A percentile compares a stretch with the other conserved stretches of the same genome.
phyloP scores from a whole-genome alignment of 176 grass and related monocot genomes.

The Oryza australiensis region DNA sequence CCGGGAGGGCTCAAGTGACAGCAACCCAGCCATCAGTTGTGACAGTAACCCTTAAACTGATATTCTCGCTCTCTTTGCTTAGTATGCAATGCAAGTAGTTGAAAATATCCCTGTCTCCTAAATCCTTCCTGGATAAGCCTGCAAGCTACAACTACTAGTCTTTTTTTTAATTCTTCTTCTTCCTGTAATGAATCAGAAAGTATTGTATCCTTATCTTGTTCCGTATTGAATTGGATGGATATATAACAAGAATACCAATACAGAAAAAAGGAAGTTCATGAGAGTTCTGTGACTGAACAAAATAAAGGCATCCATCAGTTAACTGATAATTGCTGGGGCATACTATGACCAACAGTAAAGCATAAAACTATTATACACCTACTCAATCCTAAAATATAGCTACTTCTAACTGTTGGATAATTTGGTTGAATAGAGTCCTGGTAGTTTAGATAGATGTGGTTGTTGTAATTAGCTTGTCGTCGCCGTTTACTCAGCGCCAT shows the following conservation, averaged over 20 bases:
- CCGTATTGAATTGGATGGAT: background rate
- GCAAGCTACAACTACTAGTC: conserved; percentile 15
- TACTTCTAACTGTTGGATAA: too few species aligned
- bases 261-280: background rate
- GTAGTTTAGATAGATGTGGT: too few species aligned
- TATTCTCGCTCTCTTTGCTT: conserved; percentile 31
- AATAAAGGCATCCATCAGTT: background rate
- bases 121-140: conserved; percentile 12
- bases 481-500: too few species aligned
- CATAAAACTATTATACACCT: conserved; percentile 2
- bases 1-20: conserved; percentile 2
- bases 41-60: conserved; percentile 40
- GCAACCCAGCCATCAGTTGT: conserved; percentile 29
- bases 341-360: conserved; percentile 26
- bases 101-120: conserved; percentile 8
- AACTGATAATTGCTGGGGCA: background rate
- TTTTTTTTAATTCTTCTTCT: background rate
- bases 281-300: background rate
- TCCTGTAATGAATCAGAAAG: background rate
- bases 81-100: conserved; percentile 41
- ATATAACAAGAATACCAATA: background rate
- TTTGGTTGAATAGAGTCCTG: too few species aligned
- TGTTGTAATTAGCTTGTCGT: too few species aligned
- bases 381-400: background rate
- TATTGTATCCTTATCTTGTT: background rate